Percentiles rank a stretch among this genome's conserved stretches.
Conservation (phyloP, 2,329 filamentous ascomycete species). For the Fusarium tupiense region DNA sequence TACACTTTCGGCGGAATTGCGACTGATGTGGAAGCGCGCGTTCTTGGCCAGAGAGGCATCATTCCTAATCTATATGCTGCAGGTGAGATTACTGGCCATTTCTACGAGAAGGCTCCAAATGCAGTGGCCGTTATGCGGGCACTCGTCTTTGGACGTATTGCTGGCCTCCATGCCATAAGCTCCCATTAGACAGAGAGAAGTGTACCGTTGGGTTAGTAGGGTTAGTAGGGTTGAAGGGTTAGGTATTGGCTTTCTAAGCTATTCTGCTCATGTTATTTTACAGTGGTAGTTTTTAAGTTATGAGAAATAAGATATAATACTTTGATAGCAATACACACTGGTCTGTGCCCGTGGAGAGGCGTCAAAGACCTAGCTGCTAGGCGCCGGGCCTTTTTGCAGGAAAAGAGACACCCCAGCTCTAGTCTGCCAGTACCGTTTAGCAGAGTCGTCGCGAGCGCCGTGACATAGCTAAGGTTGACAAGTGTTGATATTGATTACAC, state of each 20-base stretch:
- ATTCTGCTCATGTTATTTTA: not conserved
- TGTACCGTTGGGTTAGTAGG: not conserved
- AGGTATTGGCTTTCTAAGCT: not conserved
- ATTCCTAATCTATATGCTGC: not conserved
- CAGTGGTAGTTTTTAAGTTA: not conserved
- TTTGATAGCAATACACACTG: not conserved
- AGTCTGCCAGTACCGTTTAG: not conserved
- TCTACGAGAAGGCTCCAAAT: not conserved
- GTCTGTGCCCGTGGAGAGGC: not conserved
- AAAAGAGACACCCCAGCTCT: not conserved
- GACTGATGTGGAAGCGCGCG: not conserved
- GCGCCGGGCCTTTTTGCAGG: not conserved
- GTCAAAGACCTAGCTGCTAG: not conserved
- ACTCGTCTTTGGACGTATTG: not conserved
- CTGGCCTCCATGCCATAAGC: not conserved
- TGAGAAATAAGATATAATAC: not conserved
- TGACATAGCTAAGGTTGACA: not conserved
- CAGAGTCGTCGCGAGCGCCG: not conserved
- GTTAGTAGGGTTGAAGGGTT: not conserved
- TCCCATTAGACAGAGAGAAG: not conserved
- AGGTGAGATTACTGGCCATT: not conserved
- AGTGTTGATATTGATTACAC: not conserved
- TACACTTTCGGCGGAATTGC: not conserved
- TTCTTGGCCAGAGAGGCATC: not conserved
- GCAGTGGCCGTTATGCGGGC: not conserved